These are phyloP conservation scores for Prunus padus DNA, from an alignment of 306 rosid genomes.

Conservation along the genomic window DNA sequence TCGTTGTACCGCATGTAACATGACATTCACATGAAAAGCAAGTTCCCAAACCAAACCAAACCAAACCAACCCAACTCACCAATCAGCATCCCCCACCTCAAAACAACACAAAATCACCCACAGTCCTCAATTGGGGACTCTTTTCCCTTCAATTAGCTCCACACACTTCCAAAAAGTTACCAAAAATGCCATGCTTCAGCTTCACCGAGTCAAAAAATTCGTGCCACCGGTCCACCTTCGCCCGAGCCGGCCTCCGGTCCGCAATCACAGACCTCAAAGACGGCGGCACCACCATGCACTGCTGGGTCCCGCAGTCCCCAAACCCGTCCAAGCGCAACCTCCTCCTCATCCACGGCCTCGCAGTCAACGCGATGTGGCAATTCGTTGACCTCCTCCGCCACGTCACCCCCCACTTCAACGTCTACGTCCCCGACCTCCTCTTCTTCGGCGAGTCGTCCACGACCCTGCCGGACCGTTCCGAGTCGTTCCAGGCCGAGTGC, in stretches of 20 bases:
- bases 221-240: constrained; percentile 49
- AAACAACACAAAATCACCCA: neutral
- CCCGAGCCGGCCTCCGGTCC: constrained; percentile 64
- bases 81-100: neutral
- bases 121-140: neutral
- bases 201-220: constrained; percentile 55
- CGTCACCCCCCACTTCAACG: constrained; percentile 51
- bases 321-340: constrained; percentile 54
- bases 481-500: constrained; percentile 76
- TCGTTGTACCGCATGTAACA: neutral
- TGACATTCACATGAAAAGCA: neutral
- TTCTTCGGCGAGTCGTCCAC: constrained; percentile 79
- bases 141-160: neutral
- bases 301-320: constrained; percentile 72
- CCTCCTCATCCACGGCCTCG: constrained; percentile 78
- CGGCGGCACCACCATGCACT: constrained; percentile 61
- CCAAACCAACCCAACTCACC: neutral
- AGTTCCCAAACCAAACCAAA: neutral
- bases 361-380: constrained; percentile 83
- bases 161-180: constrained; percentile 16
- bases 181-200: constrained; percentile 48
- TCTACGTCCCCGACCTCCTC: constrained; percentile 80
- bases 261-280: constrained; percentile 55
- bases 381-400: constrained; percentile 59
- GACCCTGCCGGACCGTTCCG: constrained; percentile 56